Base-by-base conservation (phyloP, 495 filamentous ascomycete genomes). In the Stereocaulon alpinum region DNA sequence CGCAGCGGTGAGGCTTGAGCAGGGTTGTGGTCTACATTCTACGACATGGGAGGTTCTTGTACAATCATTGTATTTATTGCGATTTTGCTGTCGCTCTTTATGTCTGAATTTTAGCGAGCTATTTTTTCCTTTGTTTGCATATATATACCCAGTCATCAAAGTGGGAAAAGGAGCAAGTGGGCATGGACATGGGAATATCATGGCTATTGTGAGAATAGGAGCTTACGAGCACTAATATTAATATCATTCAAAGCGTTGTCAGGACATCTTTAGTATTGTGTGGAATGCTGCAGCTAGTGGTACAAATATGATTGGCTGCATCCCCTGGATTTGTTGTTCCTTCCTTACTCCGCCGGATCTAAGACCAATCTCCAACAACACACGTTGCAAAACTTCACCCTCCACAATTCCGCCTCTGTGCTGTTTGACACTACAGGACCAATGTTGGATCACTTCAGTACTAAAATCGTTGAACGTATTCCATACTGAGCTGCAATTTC, bases 1-100 rank as follows among this genome's bases (percentile, higher is more conserved):
- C 68, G 72, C 27, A n/a, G 50, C 22, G 55, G 57, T 29, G 24
- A 40, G 4, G 30, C 44, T 27, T 49, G 7, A 47, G 34, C 18
- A 24, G 24, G 22, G 30, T 20, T 14, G 22, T 6, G 32, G 29
- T 37, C 3, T 52, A 37, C 18, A 29, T 52, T 52, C n/a, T 52
- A 52, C 20, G 42, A 14, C 20, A 40, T 44, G 18, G 37, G 43
- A 52, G 29, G 40, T 40, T 45, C 52, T 37, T 48, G 4, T 59
- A 29, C 20, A 40, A 27, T 49, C 29, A 18, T n/a, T 52, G 27
- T 32, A 37, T 10, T 37, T 37, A 3, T 52, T 34, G 29, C 30
- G n/a, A 37, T 52, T 2, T 37, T 27, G n/a, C 37, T 51, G 45
- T 20, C 7, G 20, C 22, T n/a, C 49, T 24, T 30, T 22, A 27